A percentile compares a stretch with the other conserved stretches of the same genome.
phyloP scores from a whole-genome alignment of 257 asterid genomes.

The Primulina huaijiensis region DNA sequence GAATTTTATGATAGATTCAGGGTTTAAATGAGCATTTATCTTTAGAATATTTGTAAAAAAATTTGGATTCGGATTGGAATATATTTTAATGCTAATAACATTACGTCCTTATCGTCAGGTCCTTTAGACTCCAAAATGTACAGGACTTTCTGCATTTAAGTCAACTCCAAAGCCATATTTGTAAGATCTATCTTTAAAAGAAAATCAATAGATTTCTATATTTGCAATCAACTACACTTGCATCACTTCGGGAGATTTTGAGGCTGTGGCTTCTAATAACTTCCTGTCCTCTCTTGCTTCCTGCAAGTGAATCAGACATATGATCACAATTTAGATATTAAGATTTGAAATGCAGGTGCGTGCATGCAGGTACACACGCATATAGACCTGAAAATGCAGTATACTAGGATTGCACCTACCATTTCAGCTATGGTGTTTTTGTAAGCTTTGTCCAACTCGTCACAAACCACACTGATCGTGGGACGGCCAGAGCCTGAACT shows the following conservation, averaged over 20 bases:
- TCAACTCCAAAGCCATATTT: not conserved
- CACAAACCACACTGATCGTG: no score
- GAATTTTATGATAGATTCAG: no score
- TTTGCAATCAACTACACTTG: constrained; percentile 24
- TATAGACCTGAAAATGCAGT: not conserved
- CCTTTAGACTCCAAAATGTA: not conserved
- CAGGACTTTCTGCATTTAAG: not conserved
- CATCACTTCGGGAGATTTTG: constrained; percentile 36
- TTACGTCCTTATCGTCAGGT: no score
- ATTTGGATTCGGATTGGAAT: no score
- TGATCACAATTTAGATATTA: not conserved
- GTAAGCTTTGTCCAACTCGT: no score
- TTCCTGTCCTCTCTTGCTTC: constrained; percentile 32
- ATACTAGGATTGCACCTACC: no score
- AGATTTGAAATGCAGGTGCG: not conserved
- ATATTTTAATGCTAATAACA: no score
- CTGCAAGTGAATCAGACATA: constrained; percentile 21
- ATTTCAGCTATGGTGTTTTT: no score
- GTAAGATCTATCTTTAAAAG: not conserved
- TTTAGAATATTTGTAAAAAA: no score
- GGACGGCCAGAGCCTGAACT: no score
- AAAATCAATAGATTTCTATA: not conserved
- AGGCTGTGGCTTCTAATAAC: constrained; percentile 31
- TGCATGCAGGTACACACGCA: not conserved
- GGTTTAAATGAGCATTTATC: no score